Evolutionary conservation across 495 filamentous ascomycete genomes (phyloP).

Genomic region (Saxophila tyrrhenica): DNA sequence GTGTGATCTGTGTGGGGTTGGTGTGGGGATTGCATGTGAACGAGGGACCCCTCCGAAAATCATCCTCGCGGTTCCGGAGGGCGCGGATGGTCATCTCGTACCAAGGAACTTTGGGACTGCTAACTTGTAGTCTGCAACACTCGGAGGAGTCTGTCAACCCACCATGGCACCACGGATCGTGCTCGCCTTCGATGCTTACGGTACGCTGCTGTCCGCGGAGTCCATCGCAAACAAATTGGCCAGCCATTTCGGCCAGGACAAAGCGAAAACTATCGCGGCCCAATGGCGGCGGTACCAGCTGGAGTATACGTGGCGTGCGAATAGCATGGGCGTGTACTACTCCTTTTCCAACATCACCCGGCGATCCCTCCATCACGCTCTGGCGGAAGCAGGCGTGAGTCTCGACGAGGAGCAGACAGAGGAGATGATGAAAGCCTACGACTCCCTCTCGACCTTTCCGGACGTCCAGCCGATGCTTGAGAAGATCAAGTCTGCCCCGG

Average conservation of each 20-base stretch:
- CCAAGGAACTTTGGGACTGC: too few relatives aligned
- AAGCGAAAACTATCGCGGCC: constrained; percentile 43
- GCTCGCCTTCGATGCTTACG: constrained; percentile 68
- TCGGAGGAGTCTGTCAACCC: too few relatives aligned
- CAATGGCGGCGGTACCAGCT: constrained; percentile 55
- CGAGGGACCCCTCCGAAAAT: too few relatives aligned
- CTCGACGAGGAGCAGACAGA: constrained; percentile 35
- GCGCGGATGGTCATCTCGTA: too few relatives aligned
- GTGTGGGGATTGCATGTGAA: too few relatives aligned
- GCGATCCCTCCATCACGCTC: constrained; percentile 51
- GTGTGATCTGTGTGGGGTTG: too few relatives aligned
- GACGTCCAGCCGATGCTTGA: constrained; percentile 49
- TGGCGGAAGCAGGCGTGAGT: constrained; percentile 40
- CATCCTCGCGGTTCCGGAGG: too few relatives aligned
- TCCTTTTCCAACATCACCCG: constrained; percentile 55
- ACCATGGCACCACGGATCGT: constrained; percentile 25
- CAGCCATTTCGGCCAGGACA: constrained; percentile 41
- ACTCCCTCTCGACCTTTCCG: constrained; percentile 55
- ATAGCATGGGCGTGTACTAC: constrained; percentile 63
- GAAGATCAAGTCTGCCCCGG: constrained; percentile 29
- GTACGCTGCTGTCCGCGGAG: constrained; percentile 59
- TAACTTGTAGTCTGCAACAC: too few relatives aligned
- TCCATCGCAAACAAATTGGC: constrained; percentile 49
- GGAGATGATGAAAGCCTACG: constrained; percentile 53
- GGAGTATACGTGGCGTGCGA: constrained; percentile 74